These are phyloP conservation scores for Metarhizium humberi DNA, from an alignment of 2,329 filamentous ascomycete species.

Conservation along the genomic window DNA sequence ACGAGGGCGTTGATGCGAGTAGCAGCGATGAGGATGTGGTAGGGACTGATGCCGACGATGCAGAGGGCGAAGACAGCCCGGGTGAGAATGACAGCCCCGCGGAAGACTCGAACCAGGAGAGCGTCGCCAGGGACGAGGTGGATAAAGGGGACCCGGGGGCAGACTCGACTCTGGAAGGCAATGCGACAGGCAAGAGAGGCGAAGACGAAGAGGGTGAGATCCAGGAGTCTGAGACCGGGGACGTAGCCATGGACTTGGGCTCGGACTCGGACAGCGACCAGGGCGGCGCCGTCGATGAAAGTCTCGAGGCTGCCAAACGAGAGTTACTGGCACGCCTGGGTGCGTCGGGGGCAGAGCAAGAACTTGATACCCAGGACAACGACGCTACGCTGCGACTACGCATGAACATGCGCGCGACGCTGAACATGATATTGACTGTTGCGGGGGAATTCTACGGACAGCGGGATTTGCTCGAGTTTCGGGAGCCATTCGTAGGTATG, in stretches of 20 bases:
- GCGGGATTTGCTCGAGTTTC: constrained; percentile 69
- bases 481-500: constrained; percentile 48
- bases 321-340: constrained; percentile 38
- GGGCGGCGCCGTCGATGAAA: constrained; percentile 25
- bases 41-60: constrained; percentile 20
- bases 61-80: constrained; percentile 16
- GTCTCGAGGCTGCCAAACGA: constrained; percentile 38
- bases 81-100: neutral
- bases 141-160: constrained; percentile 7
- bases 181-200: constrained; percentile 8
- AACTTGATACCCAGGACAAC: constrained; percentile 16
- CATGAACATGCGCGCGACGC: constrained; percentile 55
- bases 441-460: constrained; percentile 87
- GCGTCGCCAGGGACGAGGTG: constrained; percentile 1
- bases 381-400: constrained; percentile 24
- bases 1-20: constrained; percentile 38
- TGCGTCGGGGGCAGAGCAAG: constrained; percentile 12
- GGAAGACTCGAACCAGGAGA: constrained; percentile 7
- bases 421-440: constrained; percentile 87
- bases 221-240: constrained; percentile 11
- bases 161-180: constrained; percentile 3
- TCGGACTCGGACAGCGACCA: constrained; percentile 16
- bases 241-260: constrained; percentile 34
- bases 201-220: constrained; percentile 6
- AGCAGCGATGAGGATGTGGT: constrained; percentile 28